Base-by-base conservation (phyloP, 177 flowering plant genomes). In the Telopea speciosissima region DNA sequence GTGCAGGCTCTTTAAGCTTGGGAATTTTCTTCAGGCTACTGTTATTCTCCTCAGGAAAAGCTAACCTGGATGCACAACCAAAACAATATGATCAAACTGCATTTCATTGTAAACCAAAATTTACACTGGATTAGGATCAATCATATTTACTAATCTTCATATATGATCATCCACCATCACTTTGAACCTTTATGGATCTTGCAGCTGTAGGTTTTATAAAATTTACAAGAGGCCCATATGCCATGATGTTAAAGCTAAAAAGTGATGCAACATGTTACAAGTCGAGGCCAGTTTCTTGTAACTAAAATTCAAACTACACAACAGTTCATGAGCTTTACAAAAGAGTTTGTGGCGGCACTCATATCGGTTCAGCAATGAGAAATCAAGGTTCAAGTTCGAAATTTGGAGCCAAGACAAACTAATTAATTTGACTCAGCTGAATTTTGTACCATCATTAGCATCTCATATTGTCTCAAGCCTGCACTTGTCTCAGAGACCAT, bases 31-130 rank as follows among this genome's bases (percentile, higher is more conserved):
- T 49, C 54, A 49, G 54, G 14, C 54, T 49, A 49, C 19, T 49
- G 54, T 13, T 49, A 49, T 49, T 19, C 54, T 49, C 17, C 54
- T 49, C 54, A 6, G 95, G 93, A 79, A 92, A 85, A 68, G 93
- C 80, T 59, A 89, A 81, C 76, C 97, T 91, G 77, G 44, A 67
- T 24, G 40, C 66, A 73, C 17, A 65, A 68, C 31, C 36, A 16
- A 66, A 31, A 17, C 21, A 36, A 49, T 16, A 1, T 10, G 54
- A 16, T 16, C 54, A 49, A 49, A 11, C 3, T 49, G 6, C 5
- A 36, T 36, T 4, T 36, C 40, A 36, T 49, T 49, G 54, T 0
- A 49, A 49, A 49, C 54, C 54, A 49, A 16, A 49, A 13, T 49
- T 12, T 44, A 13, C 11, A 1, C 7, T 49, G 54, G 14, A 8